Percentiles rank a stretch among this genome's conserved stretches.
phyloP scores from a whole-genome alignment of 2,329 filamentous ascomycete genomes.

The Apiospora saccharicola region DNA sequence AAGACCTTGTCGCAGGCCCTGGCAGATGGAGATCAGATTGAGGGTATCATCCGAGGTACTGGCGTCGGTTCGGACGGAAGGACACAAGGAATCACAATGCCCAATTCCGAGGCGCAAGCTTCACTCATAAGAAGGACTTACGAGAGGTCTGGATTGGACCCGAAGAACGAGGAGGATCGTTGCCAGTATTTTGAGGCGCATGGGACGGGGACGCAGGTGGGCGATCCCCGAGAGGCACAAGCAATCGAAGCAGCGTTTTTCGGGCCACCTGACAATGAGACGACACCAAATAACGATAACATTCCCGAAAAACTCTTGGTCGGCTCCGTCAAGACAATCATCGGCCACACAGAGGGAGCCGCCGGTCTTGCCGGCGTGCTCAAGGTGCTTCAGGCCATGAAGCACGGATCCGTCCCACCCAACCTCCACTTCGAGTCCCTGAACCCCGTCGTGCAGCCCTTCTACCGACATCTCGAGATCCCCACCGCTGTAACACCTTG shows the following conservation, averaged over 20 bases:
- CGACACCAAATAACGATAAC: not conserved
- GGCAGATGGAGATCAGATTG: conserved; percentile 54
- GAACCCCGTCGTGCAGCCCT: conserved; percentile 50
- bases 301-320: conserved; percentile 42
- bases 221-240: conserved; percentile 38
- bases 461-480: conserved; percentile 43
- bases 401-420: conserved; percentile 48
- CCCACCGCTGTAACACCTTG: conserved; percentile 43
- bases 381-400: conserved; percentile 51
- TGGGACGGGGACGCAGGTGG: conserved; percentile 49
- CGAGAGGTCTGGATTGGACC: conserved; percentile 49
- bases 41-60: conserved; percentile 56
- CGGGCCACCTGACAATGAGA: not conserved
- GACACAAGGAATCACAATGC: conserved; percentile 62
- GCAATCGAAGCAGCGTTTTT: conserved; percentile 54
- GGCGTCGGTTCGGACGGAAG: conserved; percentile 59
- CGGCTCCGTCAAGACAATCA: conserved; percentile 53
- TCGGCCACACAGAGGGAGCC: conserved; percentile 59
- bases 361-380: conserved; percentile 58
- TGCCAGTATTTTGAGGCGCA: conserved; percentile 59
- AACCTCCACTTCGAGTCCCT: conserved; percentile 52
- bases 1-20: conserved; percentile 60
- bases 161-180: conserved; percentile 40
- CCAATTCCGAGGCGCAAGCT: conserved; percentile 54
- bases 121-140: conserved; percentile 55